Conservation (phyloP, 2,329 filamentous ascomycete genomes). For the Tricladium varicosporioides region DNA sequence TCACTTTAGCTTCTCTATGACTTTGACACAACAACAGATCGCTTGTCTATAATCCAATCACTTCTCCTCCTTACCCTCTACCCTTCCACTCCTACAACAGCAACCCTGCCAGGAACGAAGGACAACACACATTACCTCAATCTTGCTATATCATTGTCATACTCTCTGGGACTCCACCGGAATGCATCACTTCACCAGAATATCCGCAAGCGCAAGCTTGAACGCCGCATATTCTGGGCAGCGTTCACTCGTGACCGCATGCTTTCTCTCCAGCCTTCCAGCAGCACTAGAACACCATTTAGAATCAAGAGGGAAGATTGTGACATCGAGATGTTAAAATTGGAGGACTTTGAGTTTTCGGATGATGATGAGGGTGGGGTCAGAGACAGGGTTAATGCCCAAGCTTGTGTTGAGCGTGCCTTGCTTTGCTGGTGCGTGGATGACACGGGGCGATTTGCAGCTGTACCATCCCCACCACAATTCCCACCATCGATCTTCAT, state of each 20-base stretch:
- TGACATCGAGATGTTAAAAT: background rate
- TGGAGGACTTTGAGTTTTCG: conserved; percentile 1
- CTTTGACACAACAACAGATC: conserved; percentile 20
- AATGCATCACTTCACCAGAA: background rate
- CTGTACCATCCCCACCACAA: too few relatives aligned
- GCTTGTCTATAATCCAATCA: conserved; percentile 4
- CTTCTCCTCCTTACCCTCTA: conserved; percentile 7
- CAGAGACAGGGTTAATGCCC: background rate
- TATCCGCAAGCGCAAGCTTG: background rate
- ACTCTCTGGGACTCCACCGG: conserved; percentile 3
- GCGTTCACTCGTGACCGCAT: conserved; percentile 6
- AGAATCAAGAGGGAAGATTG: conserved; percentile 5
- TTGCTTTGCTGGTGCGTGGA: background rate
- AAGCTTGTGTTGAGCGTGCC: conserved; percentile 1
- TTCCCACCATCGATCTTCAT: too few relatives aligned
- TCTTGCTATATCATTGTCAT: conserved; percentile 8
- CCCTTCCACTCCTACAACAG: background rate
- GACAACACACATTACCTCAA: conserved; percentile 4
- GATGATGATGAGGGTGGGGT: conserved; percentile 1
- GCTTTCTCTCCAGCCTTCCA: background rate
- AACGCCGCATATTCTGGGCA: conserved; percentile 6
- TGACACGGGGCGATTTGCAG: too few relatives aligned
- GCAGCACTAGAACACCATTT: background rate
- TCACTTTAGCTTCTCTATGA: conserved; percentile 18
- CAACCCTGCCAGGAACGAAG: background rate